phyloP scores from a whole-genome alignment of 352 stramenopile species.

The Sclerospora graminicola region DNA sequence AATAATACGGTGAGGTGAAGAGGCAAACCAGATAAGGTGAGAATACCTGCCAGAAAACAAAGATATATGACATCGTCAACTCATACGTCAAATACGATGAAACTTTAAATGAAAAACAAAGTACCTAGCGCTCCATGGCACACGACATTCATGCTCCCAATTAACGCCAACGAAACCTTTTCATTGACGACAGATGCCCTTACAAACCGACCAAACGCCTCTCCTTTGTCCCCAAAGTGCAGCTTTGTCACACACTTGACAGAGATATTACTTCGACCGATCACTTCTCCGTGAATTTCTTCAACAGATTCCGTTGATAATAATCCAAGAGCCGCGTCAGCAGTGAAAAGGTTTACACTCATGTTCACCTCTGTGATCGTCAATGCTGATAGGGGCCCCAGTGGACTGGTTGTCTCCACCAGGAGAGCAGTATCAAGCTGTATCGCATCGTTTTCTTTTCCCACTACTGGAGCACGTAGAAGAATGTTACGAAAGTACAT shows the following conservation, averaged over 20 bases:
- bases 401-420: conserved; percentile 57
- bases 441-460: conserved; percentile 34
- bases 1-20: conserved; percentile 33
- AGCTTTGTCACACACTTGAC: conserved; percentile 49
- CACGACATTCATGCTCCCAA: conserved; percentile 48
- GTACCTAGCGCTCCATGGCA: conserved; percentile 55
- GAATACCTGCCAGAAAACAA: conserved; percentile 19
- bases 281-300: conserved; percentile 41
- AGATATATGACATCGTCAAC: conserved; percentile 1
- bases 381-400: conserved; percentile 48
- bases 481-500: conserved; percentile 60
- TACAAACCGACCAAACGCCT: conserved; percentile 56
- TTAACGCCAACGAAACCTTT: conserved; percentile 33
- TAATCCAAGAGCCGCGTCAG: conserved; percentile 32
- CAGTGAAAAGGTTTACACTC: conserved; percentile 36
- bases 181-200: conserved; percentile 45
- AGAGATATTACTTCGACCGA: conserved; percentile 59
- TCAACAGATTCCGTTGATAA: conserved; percentile 42
- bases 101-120: background rate
- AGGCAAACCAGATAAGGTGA: conserved; percentile 40
- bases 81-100: background rate
- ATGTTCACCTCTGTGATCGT: conserved; percentile 51
- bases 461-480: conserved; percentile 31
- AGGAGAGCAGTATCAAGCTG: conserved; percentile 38
- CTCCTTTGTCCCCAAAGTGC: conserved; percentile 28